These are phyloP conservation scores for Macrotyloma uniflorum DNA, from an alignment of 306 rosid genomes.

Conservation along the genomic window DNA sequence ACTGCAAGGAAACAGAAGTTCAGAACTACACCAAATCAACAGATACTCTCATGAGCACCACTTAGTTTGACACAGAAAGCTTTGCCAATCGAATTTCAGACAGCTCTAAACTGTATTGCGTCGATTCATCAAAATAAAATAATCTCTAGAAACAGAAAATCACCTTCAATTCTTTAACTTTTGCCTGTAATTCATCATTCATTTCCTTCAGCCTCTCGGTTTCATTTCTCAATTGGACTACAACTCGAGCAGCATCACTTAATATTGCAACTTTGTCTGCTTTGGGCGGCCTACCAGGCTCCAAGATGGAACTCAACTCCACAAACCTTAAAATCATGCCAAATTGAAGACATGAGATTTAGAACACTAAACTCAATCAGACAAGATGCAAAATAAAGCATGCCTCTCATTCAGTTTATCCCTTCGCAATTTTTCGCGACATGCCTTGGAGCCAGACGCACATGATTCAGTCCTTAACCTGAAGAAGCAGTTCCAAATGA, in stretches of 20 bases:
- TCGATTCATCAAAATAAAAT: not conserved
- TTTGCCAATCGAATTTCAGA: not conserved
- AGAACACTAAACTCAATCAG: constrained; percentile 38
- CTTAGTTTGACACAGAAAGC: constrained; percentile 3
- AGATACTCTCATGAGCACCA: not conserved
- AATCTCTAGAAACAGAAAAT: constrained; percentile 2
- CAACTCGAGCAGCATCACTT: constrained; percentile 71
- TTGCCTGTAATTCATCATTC: constrained; percentile 57
- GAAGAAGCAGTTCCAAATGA: constrained; percentile 34
- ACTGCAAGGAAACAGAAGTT: constrained; percentile 48
- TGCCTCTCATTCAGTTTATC: constrained; percentile 92
- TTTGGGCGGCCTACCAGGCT: constrained; percentile 80
- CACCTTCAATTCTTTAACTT: constrained; percentile 85
- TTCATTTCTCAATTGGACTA: constrained; percentile 71
- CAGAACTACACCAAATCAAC: not conserved
- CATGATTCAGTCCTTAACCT: constrained; percentile 70
- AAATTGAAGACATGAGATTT: constrained; percentile 45
- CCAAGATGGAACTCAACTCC: constrained; percentile 81
- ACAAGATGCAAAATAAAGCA: constrained; percentile 39
- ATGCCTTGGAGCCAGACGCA: constrained; percentile 72
- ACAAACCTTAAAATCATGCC: constrained; percentile 68
- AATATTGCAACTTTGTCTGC: constrained; percentile 76
- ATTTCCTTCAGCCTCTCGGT: constrained; percentile 66
- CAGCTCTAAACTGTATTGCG: not conserved
- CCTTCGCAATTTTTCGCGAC: constrained; percentile 91